Base-by-base conservation (phyloP, 257 asterid genomes). In the Henckelia pumila region DNA sequence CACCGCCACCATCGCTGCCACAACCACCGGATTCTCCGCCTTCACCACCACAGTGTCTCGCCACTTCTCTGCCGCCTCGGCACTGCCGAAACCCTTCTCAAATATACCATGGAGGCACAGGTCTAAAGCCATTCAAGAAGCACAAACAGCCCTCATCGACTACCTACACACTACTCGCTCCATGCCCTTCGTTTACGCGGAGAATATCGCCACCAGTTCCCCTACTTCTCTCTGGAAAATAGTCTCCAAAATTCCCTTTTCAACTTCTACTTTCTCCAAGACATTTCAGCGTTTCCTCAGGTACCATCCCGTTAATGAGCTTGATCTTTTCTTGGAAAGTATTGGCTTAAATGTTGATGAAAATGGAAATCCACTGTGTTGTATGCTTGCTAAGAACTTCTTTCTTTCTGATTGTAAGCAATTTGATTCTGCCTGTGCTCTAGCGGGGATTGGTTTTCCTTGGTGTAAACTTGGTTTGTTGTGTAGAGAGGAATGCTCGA, bases 241-340 rank as follows among this genome's bases (percentile, higher is more conserved):
- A 47, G 80, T 73, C 32, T 75, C 89, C 28, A 64, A 75, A 35
- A 67, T 87, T 11, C 80, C 83, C 25, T 87, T 83, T 56, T 73
- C 80, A 2, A 68, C 72, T 16, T 28, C 71, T 5, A 57, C 47
- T 9, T 87, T 77, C 26, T 30, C 59, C 28, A 37, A 56, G 75
- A 73, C 84, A 1, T 49, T 87, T 59, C 80, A 56, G 68, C 76
- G 86, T 30, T 84, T 73, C 47, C 82, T 87, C 73, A 81, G 89
- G 91, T 87, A 87, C 72, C 84, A 87, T 28, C 95, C 95, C 5
- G 67, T 87, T 76, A 83, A 83, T 78, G 95, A 87, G 49, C 71
- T 87, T 70, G 89, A 85, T 0, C 82, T 88, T 63, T 78, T 88
- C 64, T 76, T 71, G 24, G 95, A 87, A 72, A 87, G 95, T 70